These are phyloP conservation scores for Penicillium daleae DNA, from an alignment of 495 filamentous ascomycete genomes.

Conservation along the genomic window DNA sequence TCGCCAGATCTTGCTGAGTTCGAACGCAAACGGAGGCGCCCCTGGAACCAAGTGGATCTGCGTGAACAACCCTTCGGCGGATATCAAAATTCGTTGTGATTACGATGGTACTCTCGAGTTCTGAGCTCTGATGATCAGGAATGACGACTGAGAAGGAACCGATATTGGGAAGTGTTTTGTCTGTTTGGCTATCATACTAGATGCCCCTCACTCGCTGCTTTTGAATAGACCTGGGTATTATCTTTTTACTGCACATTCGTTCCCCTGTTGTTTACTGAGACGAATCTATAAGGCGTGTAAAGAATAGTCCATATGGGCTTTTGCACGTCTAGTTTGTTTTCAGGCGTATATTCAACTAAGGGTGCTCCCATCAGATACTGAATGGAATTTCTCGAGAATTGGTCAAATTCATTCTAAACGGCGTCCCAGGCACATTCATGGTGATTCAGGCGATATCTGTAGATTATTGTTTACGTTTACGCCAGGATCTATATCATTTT, in stretches of 20 bases:
- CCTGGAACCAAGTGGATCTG: slow-evolving; percentile 30
- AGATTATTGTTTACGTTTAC: too few species aligned
- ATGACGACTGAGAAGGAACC: neutral
- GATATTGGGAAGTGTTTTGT: neutral
- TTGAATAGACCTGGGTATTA: neutral
- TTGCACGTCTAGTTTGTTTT: too few species aligned
- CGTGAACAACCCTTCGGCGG: slow-evolving; percentile 16
- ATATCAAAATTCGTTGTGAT: slow-evolving; percentile 19
- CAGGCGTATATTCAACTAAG: too few species aligned
- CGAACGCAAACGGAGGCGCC: slow-evolving; percentile 13
- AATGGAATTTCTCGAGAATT: too few species aligned
- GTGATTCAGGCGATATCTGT: too few species aligned
- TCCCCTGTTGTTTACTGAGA: neutral
- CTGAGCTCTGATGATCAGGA: slow-evolving; percentile 4
- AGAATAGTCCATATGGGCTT: too few species aligned
- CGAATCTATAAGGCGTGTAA: too few species aligned
- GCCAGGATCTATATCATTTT: too few species aligned
- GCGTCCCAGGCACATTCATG: too few species aligned
- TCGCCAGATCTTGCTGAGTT: slow-evolving; percentile 20
- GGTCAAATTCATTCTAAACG: too few species aligned
- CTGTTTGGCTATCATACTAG: neutral
- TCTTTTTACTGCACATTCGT: neutral
- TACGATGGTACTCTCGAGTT: slow-evolving; percentile 27
- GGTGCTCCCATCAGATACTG: too few species aligned
- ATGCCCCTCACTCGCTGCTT: neutral